A percentile compares a stretch with the other conserved stretches of the same genome.
These are phyloP conservation scores for Dalbergia oliveri DNA, from an alignment of 306 rosid genomes.

Conservation along the genomic window DNA sequence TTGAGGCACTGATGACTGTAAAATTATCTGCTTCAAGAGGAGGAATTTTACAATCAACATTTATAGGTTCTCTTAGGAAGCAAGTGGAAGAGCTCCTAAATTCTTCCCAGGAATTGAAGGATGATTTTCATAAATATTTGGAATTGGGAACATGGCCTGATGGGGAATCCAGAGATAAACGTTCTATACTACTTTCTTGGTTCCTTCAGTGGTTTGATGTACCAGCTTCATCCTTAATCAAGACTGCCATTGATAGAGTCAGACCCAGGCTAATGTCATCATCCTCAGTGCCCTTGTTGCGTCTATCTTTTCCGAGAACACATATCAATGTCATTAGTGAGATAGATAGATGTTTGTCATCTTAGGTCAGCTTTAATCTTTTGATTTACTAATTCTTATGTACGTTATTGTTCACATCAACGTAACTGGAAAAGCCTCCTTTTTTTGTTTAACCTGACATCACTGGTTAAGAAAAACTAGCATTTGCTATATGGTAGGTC, in stretches of 20 bases:
- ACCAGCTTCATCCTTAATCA: conserved; percentile 71
- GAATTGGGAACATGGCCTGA: conserved; percentile 82
- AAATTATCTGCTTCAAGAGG: conserved; percentile 72
- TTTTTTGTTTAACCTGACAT: too few species aligned
- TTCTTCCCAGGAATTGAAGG: conserved; percentile 67
- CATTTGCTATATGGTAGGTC: too few species aligned
- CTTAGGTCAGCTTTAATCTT: conserved; percentile 20
- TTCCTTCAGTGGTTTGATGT: conserved; percentile 89
- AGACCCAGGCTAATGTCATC: conserved; percentile 66
- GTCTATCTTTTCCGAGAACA: conserved; percentile 76
- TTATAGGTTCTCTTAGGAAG: conserved; percentile 80
- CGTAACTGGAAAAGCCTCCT: background rate
- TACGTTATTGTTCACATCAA: conserved; percentile 1
- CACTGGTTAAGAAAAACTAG: too few species aligned
- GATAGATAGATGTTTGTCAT: conserved; percentile 66
- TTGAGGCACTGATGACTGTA: conserved; percentile 77
- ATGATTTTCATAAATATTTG: conserved; percentile 71
- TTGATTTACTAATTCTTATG: conserved; percentile 20
- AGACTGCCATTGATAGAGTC: conserved; percentile 60
- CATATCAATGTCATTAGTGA: conserved; percentile 65
- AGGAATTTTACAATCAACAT: conserved; percentile 76
- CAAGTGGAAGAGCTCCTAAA: conserved; percentile 77
- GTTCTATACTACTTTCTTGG: conserved; percentile 81
- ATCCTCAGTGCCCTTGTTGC: conserved; percentile 74
- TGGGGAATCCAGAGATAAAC: conserved; percentile 59